These are phyloP conservation scores for Fusarium sp. DNA, from an alignment of 2,329 filamentous ascomycete genomes.

Conservation along the genomic window DNA sequence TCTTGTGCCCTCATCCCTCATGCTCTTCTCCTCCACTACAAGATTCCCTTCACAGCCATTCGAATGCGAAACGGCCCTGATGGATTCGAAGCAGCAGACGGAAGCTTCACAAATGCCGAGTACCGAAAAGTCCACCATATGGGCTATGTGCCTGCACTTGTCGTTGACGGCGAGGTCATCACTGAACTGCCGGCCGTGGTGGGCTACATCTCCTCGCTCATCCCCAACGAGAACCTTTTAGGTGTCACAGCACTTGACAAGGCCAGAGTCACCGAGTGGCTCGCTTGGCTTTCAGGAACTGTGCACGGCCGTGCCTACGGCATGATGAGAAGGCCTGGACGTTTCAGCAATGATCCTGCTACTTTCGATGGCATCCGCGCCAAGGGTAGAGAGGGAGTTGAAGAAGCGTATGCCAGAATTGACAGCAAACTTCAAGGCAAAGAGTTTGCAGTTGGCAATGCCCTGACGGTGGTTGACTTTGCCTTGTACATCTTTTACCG, in stretches of 20 bases:
- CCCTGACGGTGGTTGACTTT: slow-evolving; percentile 34
- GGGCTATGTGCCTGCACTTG: slow-evolving; percentile 49
- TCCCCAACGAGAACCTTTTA: slow-evolving; percentile 31
- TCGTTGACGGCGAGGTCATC: slow-evolving; percentile 44
- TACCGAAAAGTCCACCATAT: slow-evolving; percentile 47
- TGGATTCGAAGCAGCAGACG: slow-evolving; percentile 45
- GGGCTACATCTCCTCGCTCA: slow-evolving; percentile 46
- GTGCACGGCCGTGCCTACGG: slow-evolving; percentile 48
- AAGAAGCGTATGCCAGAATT: slow-evolving; percentile 16
- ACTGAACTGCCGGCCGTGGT: slow-evolving; percentile 51
- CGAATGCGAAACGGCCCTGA: slow-evolving; percentile 32
- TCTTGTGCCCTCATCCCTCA: slow-evolving; percentile 48
- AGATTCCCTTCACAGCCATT: slow-evolving; percentile 41
- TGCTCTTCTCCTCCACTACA: slow-evolving; percentile 47
- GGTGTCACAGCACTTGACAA: slow-evolving; percentile 35
- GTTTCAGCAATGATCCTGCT: slow-evolving; percentile 42
- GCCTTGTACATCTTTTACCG: slow-evolving; percentile 39
- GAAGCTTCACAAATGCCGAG: slow-evolving; percentile 45
- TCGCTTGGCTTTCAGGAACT: slow-evolving; percentile 48
- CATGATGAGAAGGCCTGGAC: slow-evolving; percentile 39
- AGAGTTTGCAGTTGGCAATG: slow-evolving; percentile 15
- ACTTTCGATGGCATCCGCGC: neutral
- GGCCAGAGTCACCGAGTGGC: slow-evolving; percentile 49
- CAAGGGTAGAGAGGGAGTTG: slow-evolving; percentile 1
- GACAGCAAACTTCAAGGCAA: neutral